These are phyloP conservation scores for Trametopsis cervina DNA, from an alignment of 768 basidiomycete genomes.

Conservation along the genomic window DNA sequence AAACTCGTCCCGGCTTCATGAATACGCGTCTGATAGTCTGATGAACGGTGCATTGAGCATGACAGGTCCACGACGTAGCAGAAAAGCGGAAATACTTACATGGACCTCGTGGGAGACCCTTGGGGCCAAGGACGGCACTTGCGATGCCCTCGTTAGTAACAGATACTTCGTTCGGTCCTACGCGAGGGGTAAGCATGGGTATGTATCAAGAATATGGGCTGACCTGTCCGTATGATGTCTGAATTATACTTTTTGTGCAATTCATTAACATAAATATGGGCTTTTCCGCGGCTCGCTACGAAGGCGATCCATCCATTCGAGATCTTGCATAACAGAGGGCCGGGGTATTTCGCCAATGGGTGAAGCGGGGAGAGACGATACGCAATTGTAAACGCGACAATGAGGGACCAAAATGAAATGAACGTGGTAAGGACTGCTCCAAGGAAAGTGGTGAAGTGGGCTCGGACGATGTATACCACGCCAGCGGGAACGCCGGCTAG, in stretches of 20 bases:
- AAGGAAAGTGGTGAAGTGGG: background rate
- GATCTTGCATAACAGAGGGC: conserved; percentile 12
- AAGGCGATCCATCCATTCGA: conserved; percentile 12
- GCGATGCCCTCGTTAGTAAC: conserved; percentile 3
- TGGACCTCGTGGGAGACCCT: conserved; percentile 10
- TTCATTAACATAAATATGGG: conserved; percentile 7
- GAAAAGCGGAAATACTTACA: conserved; percentile 4
- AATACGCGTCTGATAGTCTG: conserved; percentile 12
- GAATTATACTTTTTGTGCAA: conserved; percentile 8
- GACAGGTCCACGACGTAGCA: background rate
- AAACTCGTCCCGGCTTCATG: conserved; percentile 10
- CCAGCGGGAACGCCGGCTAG: conserved; percentile 1
- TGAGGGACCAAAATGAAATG: background rate
- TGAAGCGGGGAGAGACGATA: conserved; percentile 13
- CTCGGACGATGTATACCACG: background rate
- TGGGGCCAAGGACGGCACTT: conserved; percentile 6
- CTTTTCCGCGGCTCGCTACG: background rate
- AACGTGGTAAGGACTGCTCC: background rate
- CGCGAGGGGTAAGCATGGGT: no score
- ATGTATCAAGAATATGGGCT: background rate
- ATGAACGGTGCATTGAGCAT: background rate
- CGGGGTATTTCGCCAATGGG: conserved; percentile 11
- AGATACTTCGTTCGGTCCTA: conserved; percentile 13
- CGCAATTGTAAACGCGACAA: conserved; percentile 2
- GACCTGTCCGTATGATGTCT: conserved; percentile 10